Conservation (phyloP, 2,329 filamentous ascomycete genomes). For the Alternaria brassicae region DNA sequence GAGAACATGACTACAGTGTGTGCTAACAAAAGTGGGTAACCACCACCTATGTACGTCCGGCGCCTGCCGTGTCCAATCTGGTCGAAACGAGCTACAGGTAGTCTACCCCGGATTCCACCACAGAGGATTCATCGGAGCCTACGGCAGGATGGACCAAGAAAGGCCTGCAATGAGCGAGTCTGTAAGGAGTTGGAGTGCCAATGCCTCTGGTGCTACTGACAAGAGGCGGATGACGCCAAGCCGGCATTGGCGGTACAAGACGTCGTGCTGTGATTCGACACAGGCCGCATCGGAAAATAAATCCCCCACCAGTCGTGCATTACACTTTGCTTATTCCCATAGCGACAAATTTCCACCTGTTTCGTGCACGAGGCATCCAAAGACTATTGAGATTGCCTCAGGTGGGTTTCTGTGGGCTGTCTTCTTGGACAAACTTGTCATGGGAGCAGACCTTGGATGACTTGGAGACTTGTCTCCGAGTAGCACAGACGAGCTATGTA, state of each 20-base stretch:
- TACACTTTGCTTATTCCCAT: not conserved
- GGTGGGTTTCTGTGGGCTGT: no score
- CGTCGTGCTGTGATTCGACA: not conserved
- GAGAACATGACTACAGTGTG: not conserved
- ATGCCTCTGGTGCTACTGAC: not conserved
- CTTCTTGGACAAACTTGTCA: not conserved
- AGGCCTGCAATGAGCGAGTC: not conserved
- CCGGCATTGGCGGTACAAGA: not conserved
- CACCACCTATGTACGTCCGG: not conserved
- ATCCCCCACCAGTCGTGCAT: not conserved
- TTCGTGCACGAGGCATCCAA: not conserved
- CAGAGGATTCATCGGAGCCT: no score
- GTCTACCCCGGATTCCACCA: not conserved
- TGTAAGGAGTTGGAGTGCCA: not conserved
- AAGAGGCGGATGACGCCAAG: not conserved
- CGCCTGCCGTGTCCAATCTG: not conserved
- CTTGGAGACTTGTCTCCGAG: no score
- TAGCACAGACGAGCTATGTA: no score
- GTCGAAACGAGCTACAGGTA: not conserved
- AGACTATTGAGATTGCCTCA: not conserved
- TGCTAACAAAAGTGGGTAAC: not conserved
- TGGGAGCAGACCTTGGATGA: no score
- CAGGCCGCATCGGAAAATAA: not conserved
- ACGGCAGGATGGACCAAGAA: not conserved
- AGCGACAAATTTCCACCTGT: not conserved